Conservation (phyloP, 2,329 filamentous ascomycete genomes). For the Boeremia exigua region DNA sequence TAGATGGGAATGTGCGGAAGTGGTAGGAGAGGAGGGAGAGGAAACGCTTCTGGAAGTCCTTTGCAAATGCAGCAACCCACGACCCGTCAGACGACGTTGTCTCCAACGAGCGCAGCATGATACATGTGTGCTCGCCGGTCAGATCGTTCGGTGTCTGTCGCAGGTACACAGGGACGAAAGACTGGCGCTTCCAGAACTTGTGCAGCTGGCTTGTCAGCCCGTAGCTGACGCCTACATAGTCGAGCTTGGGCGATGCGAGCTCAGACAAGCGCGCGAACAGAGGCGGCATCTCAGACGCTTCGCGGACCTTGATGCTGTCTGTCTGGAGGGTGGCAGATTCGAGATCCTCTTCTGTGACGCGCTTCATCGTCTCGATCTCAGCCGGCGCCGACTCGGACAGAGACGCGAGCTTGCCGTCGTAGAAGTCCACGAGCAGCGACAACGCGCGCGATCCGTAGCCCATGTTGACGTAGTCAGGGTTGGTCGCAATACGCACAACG, state of each 20-base stretch:
- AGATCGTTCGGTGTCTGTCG: slow-evolving; percentile 95
- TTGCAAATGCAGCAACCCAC: slow-evolving; percentile 90
- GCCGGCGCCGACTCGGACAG: slow-evolving; percentile 74
- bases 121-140: slow-evolving; percentile 95
- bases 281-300: slow-evolving; percentile 90
- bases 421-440: slow-evolving; percentile 87
- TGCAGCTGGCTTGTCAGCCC: slow-evolving; percentile 86
- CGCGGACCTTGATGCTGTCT: slow-evolving; percentile 87
- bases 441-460: slow-evolving; percentile 92
- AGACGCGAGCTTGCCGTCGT: slow-evolving; percentile 88
- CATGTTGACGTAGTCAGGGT: slow-evolving; percentile 90
- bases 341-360: slow-evolving; percentile 83
- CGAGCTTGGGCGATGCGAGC: slow-evolving; percentile 77
- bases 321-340: slow-evolving; percentile 76
- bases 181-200: slow-evolving; percentile 93
- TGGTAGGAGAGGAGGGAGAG: slow-evolving; percentile 88
- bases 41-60: slow-evolving; percentile 96
- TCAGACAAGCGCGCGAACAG: slow-evolving; percentile 89
- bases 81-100: slow-evolving; percentile 64
- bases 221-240: slow-evolving; percentile 96
- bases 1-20: slow-evolving; percentile 80
- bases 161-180: slow-evolving; percentile 89
- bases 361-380: slow-evolving; percentile 67
- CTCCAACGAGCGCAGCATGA: slow-evolving; percentile 86
- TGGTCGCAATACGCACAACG: slow-evolving; percentile 92